Evolutionary conservation across 192 early-diverging fungal genomes (phyloP).

Genomic region (Gamsiella multidivaricata): DNA sequence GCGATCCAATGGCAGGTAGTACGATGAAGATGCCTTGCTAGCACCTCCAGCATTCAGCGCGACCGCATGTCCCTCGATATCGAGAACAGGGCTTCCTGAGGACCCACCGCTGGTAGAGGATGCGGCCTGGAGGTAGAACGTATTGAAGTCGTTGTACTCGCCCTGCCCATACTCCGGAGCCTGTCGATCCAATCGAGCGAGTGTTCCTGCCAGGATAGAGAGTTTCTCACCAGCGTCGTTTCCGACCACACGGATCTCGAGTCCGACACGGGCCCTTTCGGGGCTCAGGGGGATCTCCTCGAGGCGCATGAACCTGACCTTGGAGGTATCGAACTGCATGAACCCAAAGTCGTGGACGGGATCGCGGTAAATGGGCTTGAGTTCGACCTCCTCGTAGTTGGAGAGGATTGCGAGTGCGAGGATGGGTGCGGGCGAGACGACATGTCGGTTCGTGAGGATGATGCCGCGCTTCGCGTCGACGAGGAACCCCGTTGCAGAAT

Average conservation of each 20-base stretch:
- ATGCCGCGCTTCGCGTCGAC: constrained; percentile 81
- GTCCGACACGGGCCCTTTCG: constrained; percentile 74
- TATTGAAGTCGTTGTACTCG: constrained; percentile 84
- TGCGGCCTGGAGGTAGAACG: constrained; percentile 83
- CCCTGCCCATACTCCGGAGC: constrained; percentile 75
- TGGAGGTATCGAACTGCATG: constrained; percentile 74
- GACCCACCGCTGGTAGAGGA: constrained; percentile 81
- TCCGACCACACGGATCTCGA: constrained; percentile 83
- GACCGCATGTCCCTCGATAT: constrained; percentile 80
- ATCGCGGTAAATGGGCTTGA: constrained; percentile 80
- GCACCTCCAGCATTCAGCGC: constrained; percentile 81
- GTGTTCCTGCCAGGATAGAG: constrained; percentile 77
- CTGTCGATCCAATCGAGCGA: constrained; percentile 78
- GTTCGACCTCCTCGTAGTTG: constrained; percentile 81
- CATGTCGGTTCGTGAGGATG: constrained; percentile 83
- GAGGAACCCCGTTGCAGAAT: constrained; percentile 79
- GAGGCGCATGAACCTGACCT: constrained; percentile 77
- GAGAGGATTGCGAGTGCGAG: constrained; percentile 78
- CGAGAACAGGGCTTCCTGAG: constrained; percentile 81
- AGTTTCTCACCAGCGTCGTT: constrained; percentile 87
- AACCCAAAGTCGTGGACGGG: constrained; percentile 90
- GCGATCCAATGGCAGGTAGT: constrained; percentile 82
- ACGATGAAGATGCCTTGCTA: constrained; percentile 74
- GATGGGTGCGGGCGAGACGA: constrained; percentile 78
- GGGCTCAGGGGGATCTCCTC: constrained; percentile 75